Evolutionary conservation across 2,329 filamentous ascomycete genomes (phyloP), one percentile per base, ranked within the genome.

Genomic region (Trichoderma koningii): DNA sequence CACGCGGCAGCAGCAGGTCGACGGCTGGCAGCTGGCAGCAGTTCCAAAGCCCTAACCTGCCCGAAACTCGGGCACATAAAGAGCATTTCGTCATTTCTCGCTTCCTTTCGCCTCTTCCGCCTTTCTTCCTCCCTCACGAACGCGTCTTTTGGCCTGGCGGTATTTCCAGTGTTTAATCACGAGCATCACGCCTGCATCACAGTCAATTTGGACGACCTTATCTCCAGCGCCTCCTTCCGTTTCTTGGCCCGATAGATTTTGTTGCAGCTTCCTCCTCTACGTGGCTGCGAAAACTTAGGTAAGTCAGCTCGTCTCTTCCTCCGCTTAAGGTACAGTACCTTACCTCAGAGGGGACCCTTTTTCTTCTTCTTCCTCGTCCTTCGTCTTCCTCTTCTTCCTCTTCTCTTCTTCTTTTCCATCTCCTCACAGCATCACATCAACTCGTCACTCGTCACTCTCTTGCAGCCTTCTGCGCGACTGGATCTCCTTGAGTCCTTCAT

Each of bases 341-440:
- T 38, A 38, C 34, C 14, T 14, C 34, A 14, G 12, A 38, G 34
- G 12, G 12, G 34, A 14, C 12, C 14, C 50, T 56, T 65, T 59
- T 61, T 45, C 64, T 57, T 21, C 47, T 17, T n/a, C 45, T 65
- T 50, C 63, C 55, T 61, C 64, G 30, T 42, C 55, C 65, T 65
- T 52, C 41, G 21, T 61, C 55, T 42, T 38, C 53, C 30, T 62
- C 64, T 38, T 42, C 55, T 67, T 65, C 55, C 63, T 66, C 66
- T 42, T 52, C 55, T 38, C 30, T 51, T 67, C 55, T 64, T 48
- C 65, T 41, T 69, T 66, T 66, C 69, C 67, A 68, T 67, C 64
- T 73, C 71, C 67, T 75, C 75, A 77, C 77, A 83, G 77, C 81
- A 84, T 81, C 81, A 76, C 81, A 84, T 81, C 81, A 76, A 76